phyloP scores from a whole-genome alignment of 2,329 filamentous ascomycete species.

The Colletotrichum sp. region DNA sequence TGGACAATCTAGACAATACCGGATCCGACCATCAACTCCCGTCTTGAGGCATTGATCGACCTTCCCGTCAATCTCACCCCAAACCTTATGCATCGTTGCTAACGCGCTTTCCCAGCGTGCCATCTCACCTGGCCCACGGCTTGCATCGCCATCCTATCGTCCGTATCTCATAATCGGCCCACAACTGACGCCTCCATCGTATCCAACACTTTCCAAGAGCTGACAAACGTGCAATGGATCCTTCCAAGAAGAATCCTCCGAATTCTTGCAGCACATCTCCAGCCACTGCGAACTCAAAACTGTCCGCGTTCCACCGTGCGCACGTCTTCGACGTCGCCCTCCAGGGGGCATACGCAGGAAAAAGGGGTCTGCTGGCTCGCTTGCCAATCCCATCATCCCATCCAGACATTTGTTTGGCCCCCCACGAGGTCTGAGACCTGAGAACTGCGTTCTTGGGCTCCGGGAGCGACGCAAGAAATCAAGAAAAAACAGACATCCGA shows the following conservation, averaged over 20 bases:
- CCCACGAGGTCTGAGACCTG: not conserved
- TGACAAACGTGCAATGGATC: not conserved
- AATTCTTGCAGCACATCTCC: not conserved
- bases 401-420: not conserved
- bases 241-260: not conserved
- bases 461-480: not conserved
- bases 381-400: not conserved
- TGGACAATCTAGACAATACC: not conserved
- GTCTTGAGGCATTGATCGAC: conserved; percentile 12
- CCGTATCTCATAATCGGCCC: not conserved
- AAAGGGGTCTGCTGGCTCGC: not conserved
- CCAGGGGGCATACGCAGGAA: not conserved
- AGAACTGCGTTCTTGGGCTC: not conserved
- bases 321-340: not conserved
- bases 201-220: not conserved
- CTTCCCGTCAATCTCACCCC: conserved; percentile 1
- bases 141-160: not conserved
- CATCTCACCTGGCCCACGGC: not conserved
- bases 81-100: not conserved
- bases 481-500: not conserved
- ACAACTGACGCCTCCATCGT: not conserved
- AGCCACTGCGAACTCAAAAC: not conserved
- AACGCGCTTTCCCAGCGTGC: not conserved
- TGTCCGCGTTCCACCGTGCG: not conserved
- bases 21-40: not conserved